Base-by-base conservation (phyloP, 225 moss, liverwort and hornwort genomes). In the Straminergon stramineum region DNA sequence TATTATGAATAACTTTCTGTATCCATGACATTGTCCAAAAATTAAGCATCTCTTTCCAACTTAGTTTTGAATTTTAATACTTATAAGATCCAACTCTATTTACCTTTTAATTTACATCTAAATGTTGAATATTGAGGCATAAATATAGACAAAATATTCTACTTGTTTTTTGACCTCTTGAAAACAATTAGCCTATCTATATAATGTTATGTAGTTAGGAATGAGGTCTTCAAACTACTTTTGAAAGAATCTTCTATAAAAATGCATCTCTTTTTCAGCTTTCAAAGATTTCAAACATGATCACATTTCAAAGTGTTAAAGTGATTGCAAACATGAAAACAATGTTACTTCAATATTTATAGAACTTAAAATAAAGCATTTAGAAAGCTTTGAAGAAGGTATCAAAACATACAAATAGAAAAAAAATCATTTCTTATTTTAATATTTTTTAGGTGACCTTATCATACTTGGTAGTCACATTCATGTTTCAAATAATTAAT, bases 401-500 rank as follows among this genome's bases (percentile, higher is more conserved):
- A 53, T 35, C 2, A 13, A 34, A 77, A 22, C 0, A 14, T 14
- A 5, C 2, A 53, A 22, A 35, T 34, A 77, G 4, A 15, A 23
- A 34, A 34, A 35, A 32, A 1, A 75, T 32, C 21, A 76, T 32
- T 32, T 5, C 0, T 32, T 52, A 0, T 52, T 8, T 76, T 8
- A 8, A 13, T 32, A 20, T 7, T 52, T 70, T 75, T 53, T 7
- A 52, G 35, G 11, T 77, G 22, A 22, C 9, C 14, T 35, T 23
- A 78, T 15, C 22, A 3, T 55, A 9, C 0, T 0, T 0, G 0
- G 0, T 77, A 0, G 5, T 77, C 0, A 21, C 0, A 1, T 37
- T 35, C 5, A 55, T 1, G 0, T 34, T 10, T 0, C 0, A 0
- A 55, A 23, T 9, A 6, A 37, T 23, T 35, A 35, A 55, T 37